Evolutionary conservation across 345 rosid species (phyloP).

Genomic region (Murraya koenigii): DNA sequence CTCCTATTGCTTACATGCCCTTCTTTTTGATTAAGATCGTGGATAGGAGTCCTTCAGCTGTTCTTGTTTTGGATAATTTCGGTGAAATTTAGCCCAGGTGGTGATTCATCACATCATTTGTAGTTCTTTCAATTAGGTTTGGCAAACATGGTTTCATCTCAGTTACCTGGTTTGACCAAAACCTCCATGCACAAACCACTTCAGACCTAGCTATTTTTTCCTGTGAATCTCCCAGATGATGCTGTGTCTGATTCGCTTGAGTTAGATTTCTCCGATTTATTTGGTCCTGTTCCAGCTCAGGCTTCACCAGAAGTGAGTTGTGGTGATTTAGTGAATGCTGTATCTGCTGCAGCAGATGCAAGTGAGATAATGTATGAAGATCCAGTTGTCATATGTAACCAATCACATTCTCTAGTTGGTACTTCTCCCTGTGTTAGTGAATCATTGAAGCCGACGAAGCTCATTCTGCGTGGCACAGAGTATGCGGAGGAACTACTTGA

Average conservation of each 20-base stretch:
- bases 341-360: slow-evolving; percentile 29
- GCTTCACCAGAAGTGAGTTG: slow-evolving; percentile 25
- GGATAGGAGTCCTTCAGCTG: slow-evolving; percentile 43
- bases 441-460: slow-evolving; percentile 64
- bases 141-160: slow-evolving; percentile 57
- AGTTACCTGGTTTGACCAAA: slow-evolving; percentile 34
- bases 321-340: slow-evolving; percentile 27
- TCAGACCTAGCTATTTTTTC: slow-evolving; percentile 33
- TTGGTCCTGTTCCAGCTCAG: slow-evolving; percentile 60
- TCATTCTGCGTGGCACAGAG: slow-evolving; percentile 44
- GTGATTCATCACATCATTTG: slow-evolving; percentile 14
- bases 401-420: slow-evolving; percentile 91
- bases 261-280: slow-evolving; percentile 72
- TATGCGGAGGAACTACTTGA: slow-evolving; percentile 50
- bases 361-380: slow-evolving; percentile 52
- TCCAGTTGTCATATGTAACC: slow-evolving; percentile 65
- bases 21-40: slow-evolving; percentile 52
- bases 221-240: slow-evolving; percentile 39
- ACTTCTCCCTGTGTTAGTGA: slow-evolving; percentile 66
- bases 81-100: slow-evolving; percentile 22
- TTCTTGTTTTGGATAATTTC: neutral
- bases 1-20: slow-evolving; percentile 42
- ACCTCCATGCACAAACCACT: slow-evolving; percentile 27
- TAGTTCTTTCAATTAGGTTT: slow-evolving; percentile 1
- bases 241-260: slow-evolving; percentile 46